Percentiles rank a stretch among this genome's conserved stretches.
Conservation (phyloP, 2,329 filamentous ascomycete species). For the Cytospora mali region DNA sequence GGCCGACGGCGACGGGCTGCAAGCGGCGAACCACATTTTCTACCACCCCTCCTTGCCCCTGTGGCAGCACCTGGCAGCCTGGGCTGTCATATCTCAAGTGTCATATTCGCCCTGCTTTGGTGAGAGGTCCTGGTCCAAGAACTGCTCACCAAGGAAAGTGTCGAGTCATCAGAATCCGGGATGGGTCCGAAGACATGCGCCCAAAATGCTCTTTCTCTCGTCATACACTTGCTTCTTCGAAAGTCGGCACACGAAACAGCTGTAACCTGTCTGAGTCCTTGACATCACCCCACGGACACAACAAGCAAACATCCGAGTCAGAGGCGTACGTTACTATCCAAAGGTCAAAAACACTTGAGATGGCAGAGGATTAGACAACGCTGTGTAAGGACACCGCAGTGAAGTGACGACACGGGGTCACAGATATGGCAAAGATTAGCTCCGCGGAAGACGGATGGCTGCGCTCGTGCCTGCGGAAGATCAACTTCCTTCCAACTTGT, state of each 20-base stretch:
- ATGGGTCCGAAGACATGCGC: background rate
- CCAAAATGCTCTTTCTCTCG: constrained; percentile 3
- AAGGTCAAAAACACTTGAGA: constrained; percentile 13
- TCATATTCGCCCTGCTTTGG: constrained; percentile 23
- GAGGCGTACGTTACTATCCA: constrained; percentile 13
- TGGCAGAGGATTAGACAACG: constrained; percentile 2
- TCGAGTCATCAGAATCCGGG: background rate
- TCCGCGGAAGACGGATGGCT: constrained; percentile 17
- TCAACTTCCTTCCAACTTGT: constrained; percentile 1
- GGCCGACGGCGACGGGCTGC: constrained; percentile 9
- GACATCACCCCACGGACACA: background rate
- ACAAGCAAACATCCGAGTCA: constrained; percentile 8
- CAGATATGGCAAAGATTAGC: constrained; percentile 7
- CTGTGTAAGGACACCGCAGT: constrained; percentile 16
- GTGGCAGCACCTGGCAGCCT: constrained; percentile 6
- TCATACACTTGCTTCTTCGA: background rate
- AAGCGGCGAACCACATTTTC: constrained; percentile 21
- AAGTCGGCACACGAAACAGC: background rate
- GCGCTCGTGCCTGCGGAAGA: constrained; percentile 11
- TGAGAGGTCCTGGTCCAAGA: constrained; percentile 17
- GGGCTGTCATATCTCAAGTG: constrained; percentile 20
- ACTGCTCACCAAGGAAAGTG: constrained; percentile 3
- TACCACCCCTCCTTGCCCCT: constrained; percentile 9
- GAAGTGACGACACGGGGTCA: constrained; percentile 12
- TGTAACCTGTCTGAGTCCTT: background rate